Evolutionary conservation across 108 stramenopile species (phyloP), one percentile per base, ranked within the genome.

Genomic region (Skeletonema tropicum): DNA sequence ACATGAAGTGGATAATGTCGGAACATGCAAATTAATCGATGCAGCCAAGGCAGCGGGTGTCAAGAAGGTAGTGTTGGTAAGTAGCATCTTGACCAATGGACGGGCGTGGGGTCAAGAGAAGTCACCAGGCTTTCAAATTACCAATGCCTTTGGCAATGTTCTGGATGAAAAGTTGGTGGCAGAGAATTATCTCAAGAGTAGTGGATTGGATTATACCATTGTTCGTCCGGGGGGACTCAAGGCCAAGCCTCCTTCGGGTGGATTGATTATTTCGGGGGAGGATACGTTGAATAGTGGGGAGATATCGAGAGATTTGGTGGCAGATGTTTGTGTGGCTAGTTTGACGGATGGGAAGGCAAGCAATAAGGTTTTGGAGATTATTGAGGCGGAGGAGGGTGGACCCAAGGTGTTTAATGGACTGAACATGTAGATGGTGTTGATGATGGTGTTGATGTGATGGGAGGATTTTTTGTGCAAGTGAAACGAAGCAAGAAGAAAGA

Each of bases 161-260:
- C 67, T 94, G 33, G 91, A 92, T 49, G 91, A 92, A 60, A 94
- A 94, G 75, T 26, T 92, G 19, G 86, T 89, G 15, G 90, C 91
- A 8, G 94, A 94, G 52, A 86, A 90, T 12, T 84, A 92, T 66
- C 45, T 94, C 25, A 52, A 76, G 23, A 65, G 48, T 1, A 74
- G 70, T 32, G 94, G 94, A 15, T n/a, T 94, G 21, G 90, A 92
- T 65, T 94, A 91, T 64, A 94, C 91, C 57, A 94, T 94, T 72
- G 87, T 94, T 1, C 83, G 91, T 26, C 91, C 94, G 1, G 94
- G 94, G 17, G 94, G 94, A 48, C 64, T 94, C 33, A 90, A 90
- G 74, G 84, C 90, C 55, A 88, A 85, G 61, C 83, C 90, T 23
- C 87, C 88, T 10, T 67, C 85, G 10, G 93, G 93, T 2, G 70